A percentile compares a stretch with the other conserved stretches of the same genome.
These are phyloP conservation scores for Artemisia argyi DNA, from an alignment of 129 eudicot genomes.

Conservation along the genomic window DNA sequence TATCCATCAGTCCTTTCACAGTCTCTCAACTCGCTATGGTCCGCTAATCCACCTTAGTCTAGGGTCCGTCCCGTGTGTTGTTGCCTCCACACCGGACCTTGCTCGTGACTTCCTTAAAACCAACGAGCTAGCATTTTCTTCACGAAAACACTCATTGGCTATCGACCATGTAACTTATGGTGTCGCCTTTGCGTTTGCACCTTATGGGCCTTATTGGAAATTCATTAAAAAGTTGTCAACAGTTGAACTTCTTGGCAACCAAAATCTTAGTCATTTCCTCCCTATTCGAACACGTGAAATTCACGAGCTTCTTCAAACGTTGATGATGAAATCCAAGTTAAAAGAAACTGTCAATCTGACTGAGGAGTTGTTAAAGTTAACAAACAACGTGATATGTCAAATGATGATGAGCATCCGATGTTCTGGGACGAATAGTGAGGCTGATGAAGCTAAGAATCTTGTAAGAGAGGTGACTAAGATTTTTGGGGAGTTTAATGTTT, in stretches of 20 bases:
- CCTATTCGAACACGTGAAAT: slow-evolving; percentile 42
- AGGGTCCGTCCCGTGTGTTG: slow-evolving; percentile 45
- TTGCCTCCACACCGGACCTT: slow-evolving; percentile 48
- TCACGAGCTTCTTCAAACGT: slow-evolving; percentile 13
- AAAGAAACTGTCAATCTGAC: slow-evolving; percentile 42
- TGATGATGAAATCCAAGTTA: slow-evolving; percentile 21
- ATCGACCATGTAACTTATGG: slow-evolving; percentile 42
- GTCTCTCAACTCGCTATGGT: slow-evolving; percentile 42
- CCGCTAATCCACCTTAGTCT: slow-evolving; percentile 49
- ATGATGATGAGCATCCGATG: slow-evolving; percentile 55
- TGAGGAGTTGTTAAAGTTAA: slow-evolving; percentile 43
- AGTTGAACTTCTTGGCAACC: slow-evolving; percentile 43
- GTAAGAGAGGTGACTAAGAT: slow-evolving; percentile 51
- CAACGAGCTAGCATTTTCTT: slow-evolving; percentile 42
- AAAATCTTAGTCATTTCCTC: slow-evolving; percentile 40
- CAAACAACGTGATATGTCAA: slow-evolving; percentile 47
- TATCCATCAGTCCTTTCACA: slow-evolving; percentile 51
- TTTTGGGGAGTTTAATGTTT: slow-evolving; percentile 51
- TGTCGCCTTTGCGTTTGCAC: slow-evolving; percentile 49
- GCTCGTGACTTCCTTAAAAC: slow-evolving; percentile 52
- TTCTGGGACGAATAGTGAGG: slow-evolving; percentile 48
- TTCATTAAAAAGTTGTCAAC: slow-evolving; percentile 49
- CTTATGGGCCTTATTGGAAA: slow-evolving; percentile 58
- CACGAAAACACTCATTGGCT: slow-evolving; percentile 38
- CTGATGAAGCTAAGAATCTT: slow-evolving; percentile 42